Evolutionary conservation across 306 rosid genomes (phyloP), one percentile per base, ranked within the genome.

Genomic region (Purshia tridentata): DNA sequence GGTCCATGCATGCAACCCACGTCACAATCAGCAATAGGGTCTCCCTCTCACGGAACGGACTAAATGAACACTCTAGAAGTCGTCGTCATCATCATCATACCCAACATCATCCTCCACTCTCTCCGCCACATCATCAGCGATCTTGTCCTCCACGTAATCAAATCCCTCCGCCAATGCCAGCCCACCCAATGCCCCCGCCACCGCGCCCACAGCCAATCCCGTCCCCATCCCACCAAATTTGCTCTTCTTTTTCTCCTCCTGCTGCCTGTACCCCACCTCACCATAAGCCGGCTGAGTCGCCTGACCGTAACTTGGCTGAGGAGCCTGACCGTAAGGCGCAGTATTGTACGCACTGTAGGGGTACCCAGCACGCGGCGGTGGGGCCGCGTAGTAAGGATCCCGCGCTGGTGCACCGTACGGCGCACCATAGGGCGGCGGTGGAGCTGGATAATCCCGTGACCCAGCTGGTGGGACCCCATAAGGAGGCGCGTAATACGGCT

Each of bases 191-290:
- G 10, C 81, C 1, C 97, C 98, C 4, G 84, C 97, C 1, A 78
- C 88, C 6, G 98, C 97, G 0, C 98, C 98, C 79, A 93, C 89
- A 52, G 98, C 98, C 86, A 93, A 67, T 77, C 98, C 96, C 4
- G 97, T 84, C 58, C 98, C 98, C 97, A 93, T 89, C 5, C 97
- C 92, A 1, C 91, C 98, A 67, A 80, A 93, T 81, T 90, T 87
- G 23, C 92, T 87, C 79, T 86, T 89, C 86, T 90, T 87, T 70
- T 88, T 82, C 84, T 87, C 86, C 73, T 65, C 84, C n/a, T 44
- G 77, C 11, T 44, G 77, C 11, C 75, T 79, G 55, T 75, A 75
- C 74, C 0, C 69, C 51, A 22, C 64, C 70, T 77, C 77, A 9
- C 84, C 89, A 22, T 84, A 88, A 8, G 80, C 61, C 23, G 72